Base-by-base conservation (phyloP, 768 basidiomycete genomes). In the Amanita rubescens region DNA sequence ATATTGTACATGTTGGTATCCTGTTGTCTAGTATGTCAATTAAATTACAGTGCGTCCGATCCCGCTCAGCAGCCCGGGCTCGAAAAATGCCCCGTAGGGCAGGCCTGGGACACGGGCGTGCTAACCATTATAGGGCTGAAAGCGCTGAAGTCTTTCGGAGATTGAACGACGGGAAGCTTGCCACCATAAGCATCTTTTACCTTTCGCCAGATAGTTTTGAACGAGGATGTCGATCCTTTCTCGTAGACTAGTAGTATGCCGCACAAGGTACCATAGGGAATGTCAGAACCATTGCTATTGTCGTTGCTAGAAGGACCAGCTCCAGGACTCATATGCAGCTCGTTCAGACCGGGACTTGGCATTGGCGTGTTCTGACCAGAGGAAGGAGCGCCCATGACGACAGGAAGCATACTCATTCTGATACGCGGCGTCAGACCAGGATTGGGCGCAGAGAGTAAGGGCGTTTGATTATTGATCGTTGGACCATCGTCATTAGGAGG, bases 201-300 rank as follows among this genome's bases (percentile, higher is more conserved):
- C 58, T 79, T 78, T 62, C 79, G 79, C 74, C 86, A 90, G 10
- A 93, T 74, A 5, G 76, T 71, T 67, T 84, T 85, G 73, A 96
- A 95, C 43, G 88, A 85, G 51, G 90, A 86, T 63, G 87, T 77
- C 5, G 92, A 90, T 22, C 94, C 94, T 68, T 93, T 96, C 74
- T 96, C 94, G 58, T 90, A 84, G 20, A 89, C 78, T 60, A 98
- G 71, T 51, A 84, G 82, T 56, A 94, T 78, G 39, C 81, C 82
- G 39, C 87, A 88, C 52, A 63, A 56, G 59, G 70, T 71, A 1
- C 72, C 75, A 11, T 66, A 63, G 11, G 75, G 73, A 38, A 72
- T 25, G 15, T 19, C 17, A 10, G 41, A 19, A 37, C 32, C 33
- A 30, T 30, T 3, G n/a, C n/a, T 27, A 7, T 19, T 44, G n/a